phyloP scores from a whole-genome alignment of 768 basidiomycete species.

The Multifurca ochricompacta region DNA sequence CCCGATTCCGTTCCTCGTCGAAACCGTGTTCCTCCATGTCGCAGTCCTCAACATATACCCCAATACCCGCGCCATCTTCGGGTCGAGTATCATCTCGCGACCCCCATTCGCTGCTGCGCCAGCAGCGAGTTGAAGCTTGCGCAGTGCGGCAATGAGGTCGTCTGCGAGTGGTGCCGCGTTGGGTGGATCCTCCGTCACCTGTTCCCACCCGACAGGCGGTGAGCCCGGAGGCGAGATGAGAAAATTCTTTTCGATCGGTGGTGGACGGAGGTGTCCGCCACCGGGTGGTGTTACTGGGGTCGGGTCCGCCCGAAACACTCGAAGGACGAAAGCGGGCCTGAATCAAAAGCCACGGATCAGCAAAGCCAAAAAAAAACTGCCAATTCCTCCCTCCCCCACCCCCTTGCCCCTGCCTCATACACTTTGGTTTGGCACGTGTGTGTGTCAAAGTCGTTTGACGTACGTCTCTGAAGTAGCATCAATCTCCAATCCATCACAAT shows the following conservation, averaged over 20 bases:
- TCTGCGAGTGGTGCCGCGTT: slow-evolving; percentile 77
- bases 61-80: slow-evolving; percentile 66
- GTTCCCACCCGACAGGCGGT: slow-evolving; percentile 96
- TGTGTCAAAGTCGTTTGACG: background rate
- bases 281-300: slow-evolving; percentile 38
- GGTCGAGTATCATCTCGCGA: slow-evolving; percentile 58
- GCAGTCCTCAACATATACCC: slow-evolving; percentile 72
- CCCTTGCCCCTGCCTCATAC: no score
- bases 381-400: no score
- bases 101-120: slow-evolving; percentile 25
- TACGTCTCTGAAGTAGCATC: slow-evolving; percentile 48
- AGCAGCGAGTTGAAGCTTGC: slow-evolving; percentile 49
- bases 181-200: slow-evolving; percentile 81
- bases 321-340: slow-evolving; percentile 45
- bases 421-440: no score
- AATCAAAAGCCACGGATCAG: background rate
- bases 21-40: slow-evolving; percentile 34
- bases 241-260: slow-evolving; percentile 84
- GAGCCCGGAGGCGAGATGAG: slow-evolving; percentile 97
- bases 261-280: slow-evolving; percentile 51
- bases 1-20: slow-evolving; percentile 39
- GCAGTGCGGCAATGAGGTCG: slow-evolving; percentile 77
- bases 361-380: background rate
- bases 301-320: slow-evolving; percentile 68
- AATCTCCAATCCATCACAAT: slow-evolving; percentile 57